phyloP scores from a whole-genome alignment of 1,139 yeast species.

The Pneumocystis canis region DNA sequence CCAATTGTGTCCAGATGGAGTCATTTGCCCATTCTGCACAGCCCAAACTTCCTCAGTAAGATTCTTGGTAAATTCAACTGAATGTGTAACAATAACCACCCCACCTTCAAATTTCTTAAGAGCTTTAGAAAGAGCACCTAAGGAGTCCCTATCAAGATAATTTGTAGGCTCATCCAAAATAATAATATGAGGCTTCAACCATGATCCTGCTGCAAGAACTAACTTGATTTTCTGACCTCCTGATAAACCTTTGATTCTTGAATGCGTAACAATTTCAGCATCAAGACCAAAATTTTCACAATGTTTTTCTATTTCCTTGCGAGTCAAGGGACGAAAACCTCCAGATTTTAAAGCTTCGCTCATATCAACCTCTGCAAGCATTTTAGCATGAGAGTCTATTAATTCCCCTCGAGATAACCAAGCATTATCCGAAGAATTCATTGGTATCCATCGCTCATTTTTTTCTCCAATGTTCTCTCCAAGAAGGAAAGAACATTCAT shows the following conservation, averaged over 20 bases:
- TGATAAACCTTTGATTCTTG: constrained; percentile 98
- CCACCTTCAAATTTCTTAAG: constrained; percentile 98
- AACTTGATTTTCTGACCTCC: constrained; percentile 99
- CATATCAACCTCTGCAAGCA: constrained; percentile 99
- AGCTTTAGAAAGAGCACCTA: constrained; percentile 98
- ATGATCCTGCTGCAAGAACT: constrained; percentile 98
- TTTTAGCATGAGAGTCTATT: constrained; percentile 93
- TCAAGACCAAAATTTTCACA: constrained; percentile 98
- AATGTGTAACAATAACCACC: constrained; percentile 97
- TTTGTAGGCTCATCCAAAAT: constrained; percentile 81
- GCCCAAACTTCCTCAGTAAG: constrained; percentile 99
- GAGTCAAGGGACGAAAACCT: constrained; percentile 99
- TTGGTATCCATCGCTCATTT: constrained; percentile 98
- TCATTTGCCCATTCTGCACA: constrained; percentile 92
- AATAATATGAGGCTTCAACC: constrained; percentile 99
- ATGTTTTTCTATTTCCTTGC: constrained; percentile 98
- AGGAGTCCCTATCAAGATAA: constrained; percentile 97
- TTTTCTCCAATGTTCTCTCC: constrained; percentile 99
- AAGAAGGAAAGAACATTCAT: constrained; percentile 89
- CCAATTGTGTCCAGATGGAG: constrained; percentile 99
- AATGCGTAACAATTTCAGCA: constrained; percentile 97
- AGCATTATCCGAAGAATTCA: constrained; percentile 99
- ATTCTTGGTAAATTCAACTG: constrained; percentile 99
- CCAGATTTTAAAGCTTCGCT: constrained; percentile 99
- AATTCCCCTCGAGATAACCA: constrained; percentile 99